Evolutionary conservation across 164 flowering plant genomes (phyloP).

Genomic region (Nymphaea thermarum): DNA sequence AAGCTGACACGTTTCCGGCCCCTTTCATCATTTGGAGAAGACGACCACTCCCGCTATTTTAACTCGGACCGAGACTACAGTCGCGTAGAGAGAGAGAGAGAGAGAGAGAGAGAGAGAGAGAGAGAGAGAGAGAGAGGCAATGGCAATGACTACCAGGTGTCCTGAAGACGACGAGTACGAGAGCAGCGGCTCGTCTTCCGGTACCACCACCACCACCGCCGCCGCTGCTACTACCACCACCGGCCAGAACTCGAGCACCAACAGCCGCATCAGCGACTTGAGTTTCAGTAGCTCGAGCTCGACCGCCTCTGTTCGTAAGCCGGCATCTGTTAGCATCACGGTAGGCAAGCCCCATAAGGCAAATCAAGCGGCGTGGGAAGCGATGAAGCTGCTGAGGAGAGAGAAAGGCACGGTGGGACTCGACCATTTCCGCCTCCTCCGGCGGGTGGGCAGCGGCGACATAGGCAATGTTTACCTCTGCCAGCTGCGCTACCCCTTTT

Average conservation of each 20-base stretch:
- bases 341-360: constrained; percentile 65
- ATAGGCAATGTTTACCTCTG: constrained; percentile 75
- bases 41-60: not conserved
- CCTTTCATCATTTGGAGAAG: not conserved
- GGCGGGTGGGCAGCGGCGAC: constrained; percentile 69
- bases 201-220: no score
- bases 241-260: not conserved
- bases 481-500: constrained; percentile 34
- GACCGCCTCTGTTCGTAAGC: not conserved
- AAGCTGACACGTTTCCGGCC: not conserved
- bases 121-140: not conserved
- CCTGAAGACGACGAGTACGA: not conserved
- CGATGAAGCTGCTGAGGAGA: constrained; percentile 37
- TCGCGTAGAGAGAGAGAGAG: no score
- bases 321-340: not conserved
- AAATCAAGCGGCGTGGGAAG: constrained; percentile 71
- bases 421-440: constrained; percentile 55
- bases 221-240: not conserved
- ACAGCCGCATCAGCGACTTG: not conserved
- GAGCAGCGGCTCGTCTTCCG: not conserved
- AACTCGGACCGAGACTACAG: not conserved
- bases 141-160: not conserved
- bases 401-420: constrained; percentile 38
- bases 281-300: not conserved
- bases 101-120: not conserved